phyloP scores from a whole-genome alignment of 441 rosid species.

The Pelargonium australe region DNA sequence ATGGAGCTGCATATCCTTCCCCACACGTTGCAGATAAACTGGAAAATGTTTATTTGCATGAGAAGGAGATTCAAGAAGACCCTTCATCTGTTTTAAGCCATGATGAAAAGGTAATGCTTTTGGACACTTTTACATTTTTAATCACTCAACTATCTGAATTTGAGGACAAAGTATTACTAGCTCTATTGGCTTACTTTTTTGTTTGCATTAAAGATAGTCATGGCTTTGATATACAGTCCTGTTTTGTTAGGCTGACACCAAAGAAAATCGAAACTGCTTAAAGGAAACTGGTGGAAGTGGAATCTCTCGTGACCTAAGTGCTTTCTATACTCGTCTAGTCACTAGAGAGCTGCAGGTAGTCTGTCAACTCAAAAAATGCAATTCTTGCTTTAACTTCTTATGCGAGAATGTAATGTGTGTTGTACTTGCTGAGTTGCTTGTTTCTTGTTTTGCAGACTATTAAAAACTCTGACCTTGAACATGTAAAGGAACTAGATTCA shows the following conservation, averaged over 20 bases:
- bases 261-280: constrained; percentile 17
- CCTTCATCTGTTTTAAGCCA: constrained; percentile 18
- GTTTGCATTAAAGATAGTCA: neutral
- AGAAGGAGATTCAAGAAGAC: constrained; percentile 19
- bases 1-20: constrained; percentile 16
- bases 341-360: constrained; percentile 34
- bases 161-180: neutral
- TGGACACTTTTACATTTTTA: constrained; percentile 1
- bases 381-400: neutral
- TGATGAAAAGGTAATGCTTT: constrained; percentile 23
- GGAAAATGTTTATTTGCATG: constrained; percentile 14
- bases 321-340: constrained; percentile 19
- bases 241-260: constrained; percentile 20
- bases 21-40: constrained; percentile 7
- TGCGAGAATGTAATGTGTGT: neutral
- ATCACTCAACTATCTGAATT: neutral
- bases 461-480: constrained; percentile 31
- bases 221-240: neutral
- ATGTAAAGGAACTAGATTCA: constrained; percentile 32
- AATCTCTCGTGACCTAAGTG: constrained; percentile 17
- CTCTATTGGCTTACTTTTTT: constrained; percentile 3
- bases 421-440: neutral
- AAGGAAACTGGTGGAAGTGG: constrained; percentile 17
- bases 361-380: constrained; percentile 9
- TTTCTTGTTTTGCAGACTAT: constrained; percentile 27